Conservation (phyloP, 805 yeast species). For the Ogataea thermomethanolica region DNA sequence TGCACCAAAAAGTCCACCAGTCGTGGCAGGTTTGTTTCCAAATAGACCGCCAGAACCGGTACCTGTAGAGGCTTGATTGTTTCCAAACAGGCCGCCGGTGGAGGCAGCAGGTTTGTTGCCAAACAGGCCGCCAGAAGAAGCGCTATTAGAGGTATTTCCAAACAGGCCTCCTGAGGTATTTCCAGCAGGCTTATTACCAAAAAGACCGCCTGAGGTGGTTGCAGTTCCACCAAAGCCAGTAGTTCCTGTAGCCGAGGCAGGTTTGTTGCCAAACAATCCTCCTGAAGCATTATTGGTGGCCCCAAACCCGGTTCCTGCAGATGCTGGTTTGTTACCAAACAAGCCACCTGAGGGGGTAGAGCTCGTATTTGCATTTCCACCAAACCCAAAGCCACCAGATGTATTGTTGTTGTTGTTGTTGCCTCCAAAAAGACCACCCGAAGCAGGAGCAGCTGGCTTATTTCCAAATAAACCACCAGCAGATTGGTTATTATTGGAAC, state of each 20-base stretch:
- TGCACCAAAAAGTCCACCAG: constrained; percentile 45
- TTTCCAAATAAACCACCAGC: constrained; percentile 39
- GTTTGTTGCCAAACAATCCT: constrained; percentile 28
- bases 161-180: constrained; percentile 14
- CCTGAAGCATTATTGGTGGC: constrained; percentile 17
- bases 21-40: constrained; percentile 17
- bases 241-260: constrained; percentile 13
- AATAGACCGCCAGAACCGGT: constrained; percentile 11
- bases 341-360: constrained; percentile 31
- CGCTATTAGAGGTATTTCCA: constrained; percentile 17
- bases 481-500: constrained; percentile 15
- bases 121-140: constrained; percentile 39
- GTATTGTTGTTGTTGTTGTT: constrained; percentile 21
- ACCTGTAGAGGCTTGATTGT: constrained; percentile 3
- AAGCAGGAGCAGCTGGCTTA: constrained; percentile 25
- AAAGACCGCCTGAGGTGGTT: constrained; percentile 37
- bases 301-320: constrained; percentile 13
- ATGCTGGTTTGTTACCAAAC: constrained; percentile 33
- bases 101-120: constrained; percentile 31
- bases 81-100: constrained; percentile 36
- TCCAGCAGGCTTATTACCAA: constrained; percentile 33
- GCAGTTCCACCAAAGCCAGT: constrained; percentile 24
- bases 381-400: constrained; percentile 16
- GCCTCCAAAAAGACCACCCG: constrained; percentile 39
- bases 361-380: constrained; percentile 12